Conservation (phyloP, 2,329 filamentous ascomycete genomes). For the Phoma sp. region DNA sequence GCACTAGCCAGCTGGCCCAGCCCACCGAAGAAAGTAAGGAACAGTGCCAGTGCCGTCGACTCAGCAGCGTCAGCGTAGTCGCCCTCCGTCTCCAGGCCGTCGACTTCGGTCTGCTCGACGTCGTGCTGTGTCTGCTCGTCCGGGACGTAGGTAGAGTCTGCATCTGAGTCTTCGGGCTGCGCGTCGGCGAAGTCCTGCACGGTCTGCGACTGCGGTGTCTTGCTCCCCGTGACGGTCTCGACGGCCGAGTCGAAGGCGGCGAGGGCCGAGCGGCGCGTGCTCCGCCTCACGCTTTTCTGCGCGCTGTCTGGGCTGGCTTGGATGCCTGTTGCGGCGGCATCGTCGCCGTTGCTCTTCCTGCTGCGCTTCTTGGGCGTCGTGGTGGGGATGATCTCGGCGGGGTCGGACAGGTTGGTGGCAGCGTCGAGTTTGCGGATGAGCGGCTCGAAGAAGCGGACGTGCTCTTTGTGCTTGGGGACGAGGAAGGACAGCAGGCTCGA, state of each 20-base stretch:
- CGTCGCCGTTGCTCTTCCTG: conserved; percentile 3
- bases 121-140: conserved; percentile 26
- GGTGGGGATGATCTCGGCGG: conserved; percentile 11
- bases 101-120: conserved; percentile 36
- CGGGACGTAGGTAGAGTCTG: conserved; percentile 38
- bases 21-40: conserved; percentile 43
- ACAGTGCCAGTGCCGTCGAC: conserved; percentile 44
- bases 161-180: neutral
- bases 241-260: conserved; percentile 14
- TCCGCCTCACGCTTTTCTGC: neutral
- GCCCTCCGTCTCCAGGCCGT: conserved; percentile 33
- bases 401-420: conserved; percentile 12
- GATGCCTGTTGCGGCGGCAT: neutral
- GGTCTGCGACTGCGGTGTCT: neutral
- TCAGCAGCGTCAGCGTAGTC: conserved; percentile 44
- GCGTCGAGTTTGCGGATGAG: conserved; percentile 10
- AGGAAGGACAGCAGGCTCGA: conserved; percentile 41
- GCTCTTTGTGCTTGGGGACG: conserved; percentile 34
- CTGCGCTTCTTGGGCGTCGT: conserved; percentile 30
- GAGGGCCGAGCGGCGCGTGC: conserved; percentile 7
- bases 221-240: neutral
- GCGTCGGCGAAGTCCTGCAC: conserved; percentile 1
- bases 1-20: conserved; percentile 42
- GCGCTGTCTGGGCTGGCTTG: neutral
- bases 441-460: conserved; percentile 21